These are phyloP conservation scores for Melanomma pulvis-pyrius DNA, from an alignment of 495 filamentous ascomycete species.

Conservation along the genomic window DNA sequence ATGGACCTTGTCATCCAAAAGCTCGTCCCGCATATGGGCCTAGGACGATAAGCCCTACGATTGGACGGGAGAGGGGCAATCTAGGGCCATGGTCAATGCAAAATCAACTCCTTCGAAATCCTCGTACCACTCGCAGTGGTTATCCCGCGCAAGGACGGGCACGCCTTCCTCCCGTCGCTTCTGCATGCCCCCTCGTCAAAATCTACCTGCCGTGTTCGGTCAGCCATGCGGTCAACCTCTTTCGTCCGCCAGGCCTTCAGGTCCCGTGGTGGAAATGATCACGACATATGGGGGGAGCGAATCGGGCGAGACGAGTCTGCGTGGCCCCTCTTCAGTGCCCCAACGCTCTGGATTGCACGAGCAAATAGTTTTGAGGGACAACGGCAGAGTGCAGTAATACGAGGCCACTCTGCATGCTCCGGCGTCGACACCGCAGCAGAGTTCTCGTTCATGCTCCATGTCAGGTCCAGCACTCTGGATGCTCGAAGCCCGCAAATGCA, in stretches of 20 bases:
- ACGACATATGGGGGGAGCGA: constrained; percentile 2
- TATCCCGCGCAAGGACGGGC: constrained; percentile 23
- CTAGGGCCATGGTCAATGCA: constrained; percentile 37
- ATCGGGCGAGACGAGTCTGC: constrained; percentile 6
- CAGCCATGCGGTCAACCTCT: constrained; percentile 11
- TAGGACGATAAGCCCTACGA: constrained; percentile 35
- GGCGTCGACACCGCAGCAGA: constrained; percentile 10
- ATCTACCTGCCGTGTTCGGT: constrained; percentile 24
- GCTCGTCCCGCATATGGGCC: constrained; percentile 5
- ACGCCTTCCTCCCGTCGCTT: constrained; percentile 33
- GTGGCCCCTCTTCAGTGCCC: constrained; percentile 2
- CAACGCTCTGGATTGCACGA: constrained; percentile 10
- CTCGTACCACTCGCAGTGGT: constrained; percentile 29
- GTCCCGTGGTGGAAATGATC: constrained; percentile 31
- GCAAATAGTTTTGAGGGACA: constrained; percentile 13
- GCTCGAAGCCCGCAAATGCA: constrained; percentile 22
- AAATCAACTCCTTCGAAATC: constrained; percentile 11
- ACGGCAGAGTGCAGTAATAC: constrained; percentile 13
- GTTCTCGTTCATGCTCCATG: constrained; percentile 11
- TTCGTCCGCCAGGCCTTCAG: constrained; percentile 12
- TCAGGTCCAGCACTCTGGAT: constrained; percentile 22
- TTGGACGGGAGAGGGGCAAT: constrained; percentile 31
- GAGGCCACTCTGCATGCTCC: constrained; percentile 23
- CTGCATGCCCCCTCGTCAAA: constrained; percentile 16
- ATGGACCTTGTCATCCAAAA: constrained; percentile 9